Conservation (phyloP, 2,329 filamentous ascomycete genomes). For the Alternaria metachromatica region DNA sequence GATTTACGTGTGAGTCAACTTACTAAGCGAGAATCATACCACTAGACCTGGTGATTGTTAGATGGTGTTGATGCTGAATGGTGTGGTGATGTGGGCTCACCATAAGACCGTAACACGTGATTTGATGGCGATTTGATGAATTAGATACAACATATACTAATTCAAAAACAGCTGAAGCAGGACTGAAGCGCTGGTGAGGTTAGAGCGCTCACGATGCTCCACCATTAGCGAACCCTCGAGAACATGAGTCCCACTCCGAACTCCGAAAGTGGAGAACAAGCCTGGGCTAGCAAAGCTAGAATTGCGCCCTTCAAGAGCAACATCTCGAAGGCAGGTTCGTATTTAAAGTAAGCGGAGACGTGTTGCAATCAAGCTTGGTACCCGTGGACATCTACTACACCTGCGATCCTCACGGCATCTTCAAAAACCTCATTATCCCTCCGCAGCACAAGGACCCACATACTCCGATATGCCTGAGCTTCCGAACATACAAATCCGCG, state of each 20-base stretch:
- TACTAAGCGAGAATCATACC: conserved; percentile 18
- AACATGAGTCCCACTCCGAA: neutral
- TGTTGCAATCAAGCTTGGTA: neutral
- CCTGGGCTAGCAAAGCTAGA: neutral
- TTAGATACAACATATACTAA: neutral
- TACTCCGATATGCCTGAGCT: neutral
- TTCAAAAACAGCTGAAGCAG: neutral
- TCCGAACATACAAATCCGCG: conserved; percentile 15
- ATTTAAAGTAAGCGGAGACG: neutral
- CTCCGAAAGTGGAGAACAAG: neutral
- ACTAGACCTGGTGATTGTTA: conserved; percentile 15
- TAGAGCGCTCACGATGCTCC: neutral
- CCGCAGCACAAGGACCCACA: neutral
- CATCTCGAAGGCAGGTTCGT: neutral
- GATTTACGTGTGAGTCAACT: no score
- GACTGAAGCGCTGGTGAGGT: neutral
- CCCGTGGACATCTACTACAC: neutral
- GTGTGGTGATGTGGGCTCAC: conserved; percentile 1
- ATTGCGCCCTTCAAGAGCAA: neutral
- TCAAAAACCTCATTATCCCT: neutral
- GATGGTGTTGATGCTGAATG: neutral
- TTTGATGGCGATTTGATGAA: neutral
- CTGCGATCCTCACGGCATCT: neutral
- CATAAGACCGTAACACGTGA: conserved; percentile 15
- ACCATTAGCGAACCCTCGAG: neutral